Evolutionary conservation across 2,329 filamentous ascomycete species (phyloP), one percentile per base, ranked within the genome.

Genomic region (Ceratocystis huliohia): DNA sequence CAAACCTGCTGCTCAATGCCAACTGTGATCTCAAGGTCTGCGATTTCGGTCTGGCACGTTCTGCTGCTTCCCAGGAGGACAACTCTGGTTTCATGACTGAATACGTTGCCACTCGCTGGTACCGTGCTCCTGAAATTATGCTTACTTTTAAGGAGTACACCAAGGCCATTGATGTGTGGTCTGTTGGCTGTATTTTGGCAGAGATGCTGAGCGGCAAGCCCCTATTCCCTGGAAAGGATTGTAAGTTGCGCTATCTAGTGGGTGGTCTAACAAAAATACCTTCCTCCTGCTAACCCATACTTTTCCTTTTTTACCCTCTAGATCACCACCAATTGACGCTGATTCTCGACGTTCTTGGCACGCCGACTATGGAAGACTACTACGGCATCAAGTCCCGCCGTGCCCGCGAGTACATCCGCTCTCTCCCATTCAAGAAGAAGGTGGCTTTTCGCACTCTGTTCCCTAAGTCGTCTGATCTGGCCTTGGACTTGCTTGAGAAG

Each of bases 61-160:
- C 93, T 8, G 94, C 94, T 13, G 94, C 94, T 7, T 96, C 93
- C 8, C 95, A 95, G 71, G 94, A 99, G 74, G 94, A 99, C 77
- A 99, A 99, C 79, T 96, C 93, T n/a, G 94, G 94, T 25, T 99
- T 99, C 84, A 99, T 99, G 94, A 99, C 94, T 17, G 94, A 99
- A 95, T 99, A 99, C 75, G 94, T 99, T 67, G 94, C 94, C 64
- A 99, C 94, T 61, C 88, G 94, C 73, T 99, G 94, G 94, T 99
- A 99, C 78, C 91, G 94, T 77, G 94, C 94, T 5, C 94, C 94
- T 2, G 94, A 99, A 76, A 99, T 99, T 76, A 99, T 99, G 94
- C 88, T 99, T 79, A 99, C 94, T 13, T 99, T 97, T 82, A 97
- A 99, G 80, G 94, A 99, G 78, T 99, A 99, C 80, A 99, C 94